Percentiles rank a stretch among this genome's conserved stretches.
These are phyloP conservation scores for Calocera viscosa DNA, from an alignment of 768 basidiomycete species.

Conservation along the genomic window DNA sequence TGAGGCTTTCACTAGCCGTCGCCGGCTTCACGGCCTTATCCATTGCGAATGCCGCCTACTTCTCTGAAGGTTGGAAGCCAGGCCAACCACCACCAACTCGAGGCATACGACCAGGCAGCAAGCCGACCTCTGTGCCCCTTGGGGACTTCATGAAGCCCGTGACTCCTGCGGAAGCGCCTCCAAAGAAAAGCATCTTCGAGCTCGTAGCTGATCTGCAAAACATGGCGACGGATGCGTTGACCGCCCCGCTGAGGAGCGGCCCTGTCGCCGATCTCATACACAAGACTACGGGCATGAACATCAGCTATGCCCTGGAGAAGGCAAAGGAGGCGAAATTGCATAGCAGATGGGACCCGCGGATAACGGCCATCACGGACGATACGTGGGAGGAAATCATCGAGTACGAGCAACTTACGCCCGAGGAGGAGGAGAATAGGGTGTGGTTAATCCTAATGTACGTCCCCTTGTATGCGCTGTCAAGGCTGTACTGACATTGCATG, in stretches of 20 bases:
- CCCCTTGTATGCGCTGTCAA: neutral
- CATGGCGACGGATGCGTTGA: slow-evolving; percentile 13
- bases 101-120: slow-evolving; percentile 19
- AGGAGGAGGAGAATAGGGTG: slow-evolving; percentile 47
- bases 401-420: slow-evolving; percentile 46
- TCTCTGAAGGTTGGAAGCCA: slow-evolving; percentile 71
- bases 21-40: slow-evolving; percentile 29
- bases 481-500: neutral
- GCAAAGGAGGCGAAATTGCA: slow-evolving; percentile 25
- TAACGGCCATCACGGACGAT: slow-evolving; percentile 70
- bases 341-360: slow-evolving; percentile 52
- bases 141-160: neutral
- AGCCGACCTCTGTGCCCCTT: slow-evolving; percentile 4
- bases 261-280: slow-evolving; percentile 45
- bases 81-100: slow-evolving; percentile 41
- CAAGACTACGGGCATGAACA: slow-evolving; percentile 50
- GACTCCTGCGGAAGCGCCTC: slow-evolving; percentile 9
- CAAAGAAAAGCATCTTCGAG: slow-evolving; percentile 20
- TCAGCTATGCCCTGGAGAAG: slow-evolving; percentile 42
- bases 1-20: slow-evolving; percentile 38
- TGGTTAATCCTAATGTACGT: slow-evolving; percentile 73
- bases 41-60: slow-evolving; percentile 42
- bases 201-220: slow-evolving; percentile 14
- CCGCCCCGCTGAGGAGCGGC: slow-evolving; percentile 35
- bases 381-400: slow-evolving; percentile 63